Percentiles rank a stretch among this genome's conserved stretches.
These are phyloP conservation scores for Camelina hispida DNA, from an alignment of 345 rosid genomes.

Conservation along the genomic window DNA sequence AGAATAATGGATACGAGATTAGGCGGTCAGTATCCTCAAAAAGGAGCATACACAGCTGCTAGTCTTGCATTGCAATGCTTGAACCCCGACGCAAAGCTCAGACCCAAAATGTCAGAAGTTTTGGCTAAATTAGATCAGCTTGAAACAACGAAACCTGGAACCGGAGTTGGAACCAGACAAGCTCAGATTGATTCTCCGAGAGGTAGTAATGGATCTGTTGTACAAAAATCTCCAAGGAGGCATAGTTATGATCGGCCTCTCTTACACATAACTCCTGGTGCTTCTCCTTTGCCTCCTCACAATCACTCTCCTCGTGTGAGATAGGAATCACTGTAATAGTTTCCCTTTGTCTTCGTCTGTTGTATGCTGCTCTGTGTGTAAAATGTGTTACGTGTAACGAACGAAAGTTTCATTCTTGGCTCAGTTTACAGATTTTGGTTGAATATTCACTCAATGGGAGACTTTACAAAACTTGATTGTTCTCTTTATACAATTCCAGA, in stretches of 20 bases:
- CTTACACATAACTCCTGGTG: slow-evolving; percentile 55
- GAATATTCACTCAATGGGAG: no score
- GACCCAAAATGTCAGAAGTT: slow-evolving; percentile 94
- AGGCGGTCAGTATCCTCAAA: slow-evolving; percentile 97
- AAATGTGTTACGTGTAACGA: neutral
- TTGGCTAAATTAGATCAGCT: slow-evolving; percentile 67
- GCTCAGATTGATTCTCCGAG: slow-evolving; percentile 43
- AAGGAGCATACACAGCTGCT: slow-evolving; percentile 80
- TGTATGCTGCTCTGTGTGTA: slow-evolving; percentile 31
- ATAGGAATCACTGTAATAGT: slow-evolving; percentile 34
- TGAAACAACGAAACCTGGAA: slow-evolving; percentile 48
- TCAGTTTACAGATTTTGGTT: neutral
- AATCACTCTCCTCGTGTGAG: slow-evolving; percentile 60
- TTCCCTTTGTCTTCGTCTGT: slow-evolving; percentile 7
- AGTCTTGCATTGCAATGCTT: slow-evolving; percentile 77
- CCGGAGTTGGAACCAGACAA: slow-evolving; percentile 23
- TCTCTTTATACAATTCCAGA: no score
- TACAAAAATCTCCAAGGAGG: slow-evolving; percentile 62
- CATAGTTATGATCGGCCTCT: slow-evolving; percentile 59
- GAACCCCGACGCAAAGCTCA: slow-evolving; percentile 60
- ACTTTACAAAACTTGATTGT: neutral
- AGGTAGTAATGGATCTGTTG: slow-evolving; percentile 44
- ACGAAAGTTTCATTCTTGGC: neutral
- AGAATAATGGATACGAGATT: slow-evolving; percentile 93
- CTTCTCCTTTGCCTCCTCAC: slow-evolving; percentile 65